Conservation (phyloP, 2,329 filamentous ascomycete genomes). For the Alternaria triticina region DNA sequence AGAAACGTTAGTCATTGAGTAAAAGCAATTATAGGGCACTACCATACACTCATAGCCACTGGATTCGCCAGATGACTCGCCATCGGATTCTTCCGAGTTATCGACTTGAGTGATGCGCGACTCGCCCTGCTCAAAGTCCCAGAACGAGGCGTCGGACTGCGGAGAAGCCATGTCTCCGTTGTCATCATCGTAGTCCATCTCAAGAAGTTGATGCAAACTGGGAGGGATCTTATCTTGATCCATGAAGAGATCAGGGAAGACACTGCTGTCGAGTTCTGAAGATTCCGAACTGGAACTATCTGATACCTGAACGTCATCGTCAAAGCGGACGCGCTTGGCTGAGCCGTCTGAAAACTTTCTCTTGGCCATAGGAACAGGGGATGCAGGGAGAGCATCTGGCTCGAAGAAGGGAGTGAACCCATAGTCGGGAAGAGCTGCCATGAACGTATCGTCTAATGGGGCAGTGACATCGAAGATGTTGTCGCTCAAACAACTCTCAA, state of each 20-base stretch:
- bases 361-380: conserved; percentile 43
- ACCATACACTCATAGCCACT: conserved; percentile 67
- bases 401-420: conserved; percentile 47
- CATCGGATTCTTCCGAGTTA: conserved; percentile 36
- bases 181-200: conserved; percentile 56
- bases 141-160: conserved; percentile 60
- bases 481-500: conserved; percentile 43
- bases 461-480: conserved; percentile 43
- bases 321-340: conserved; percentile 74
- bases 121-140: conserved; percentile 65
- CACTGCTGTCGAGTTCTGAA: conserved; percentile 66
- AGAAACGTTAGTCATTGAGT: conserved; percentile 53
- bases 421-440: conserved; percentile 36
- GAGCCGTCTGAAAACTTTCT: conserved; percentile 49
- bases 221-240: conserved; percentile 76
- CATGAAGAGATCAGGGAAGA: conserved; percentile 81
- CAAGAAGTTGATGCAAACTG: conserved; percentile 74
- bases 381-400: conserved; percentile 51
- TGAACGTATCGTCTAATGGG: conserved; percentile 32
- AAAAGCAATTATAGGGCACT: conserved; percentile 26
- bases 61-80: conserved; percentile 55
- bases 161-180: conserved; percentile 56
- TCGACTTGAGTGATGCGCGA: conserved; percentile 46
- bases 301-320: conserved; percentile 67
- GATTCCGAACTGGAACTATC: conserved; percentile 59